phyloP scores from a whole-genome alignment of 1,139 yeast genomes.

The Saccharomycopsis crataegensis region DNA sequence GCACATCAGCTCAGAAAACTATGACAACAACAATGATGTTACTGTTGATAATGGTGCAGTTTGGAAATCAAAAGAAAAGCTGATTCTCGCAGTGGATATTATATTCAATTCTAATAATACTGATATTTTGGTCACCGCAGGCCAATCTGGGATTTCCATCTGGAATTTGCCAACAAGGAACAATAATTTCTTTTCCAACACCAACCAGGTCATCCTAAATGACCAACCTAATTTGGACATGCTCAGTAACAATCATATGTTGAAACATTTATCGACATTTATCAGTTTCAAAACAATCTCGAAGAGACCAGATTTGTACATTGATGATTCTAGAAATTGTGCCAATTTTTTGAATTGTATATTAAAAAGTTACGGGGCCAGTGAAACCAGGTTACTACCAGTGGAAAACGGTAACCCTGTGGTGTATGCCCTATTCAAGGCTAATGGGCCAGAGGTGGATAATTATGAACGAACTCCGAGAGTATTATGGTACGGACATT shows the following conservation, averaged over 20 bases:
- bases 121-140: constrained; percentile 17
- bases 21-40: constrained; percentile 23
- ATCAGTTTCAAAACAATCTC: constrained; percentile 75
- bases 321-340: constrained; percentile 81
- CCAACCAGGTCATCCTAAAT: not conserved
- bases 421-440: constrained; percentile 65
- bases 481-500: constrained; percentile 89
- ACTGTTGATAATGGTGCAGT: constrained; percentile 27
- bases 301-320: constrained; percentile 53
- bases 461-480: constrained; percentile 27
- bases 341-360: constrained; percentile 67
- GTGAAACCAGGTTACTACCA: constrained; percentile 58
- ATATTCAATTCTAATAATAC: constrained; percentile 7
- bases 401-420: constrained; percentile 76
- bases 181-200: not conserved
- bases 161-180: constrained; percentile 10
- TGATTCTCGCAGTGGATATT: constrained; percentile 19
- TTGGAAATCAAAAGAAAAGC: constrained; percentile 43
- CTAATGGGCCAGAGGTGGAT: constrained; percentile 23
- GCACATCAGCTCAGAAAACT: not conserved
- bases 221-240: not conserved
- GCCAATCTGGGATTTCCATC: constrained; percentile 17
- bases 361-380: constrained; percentile 66
- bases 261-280: constrained; percentile 52
- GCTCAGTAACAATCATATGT: constrained; percentile 47